Evolutionary conservation across 805 yeast genomes (phyloP), one percentile per base, ranked within the genome.

Genomic region (Saturnispora dispora): DNA sequence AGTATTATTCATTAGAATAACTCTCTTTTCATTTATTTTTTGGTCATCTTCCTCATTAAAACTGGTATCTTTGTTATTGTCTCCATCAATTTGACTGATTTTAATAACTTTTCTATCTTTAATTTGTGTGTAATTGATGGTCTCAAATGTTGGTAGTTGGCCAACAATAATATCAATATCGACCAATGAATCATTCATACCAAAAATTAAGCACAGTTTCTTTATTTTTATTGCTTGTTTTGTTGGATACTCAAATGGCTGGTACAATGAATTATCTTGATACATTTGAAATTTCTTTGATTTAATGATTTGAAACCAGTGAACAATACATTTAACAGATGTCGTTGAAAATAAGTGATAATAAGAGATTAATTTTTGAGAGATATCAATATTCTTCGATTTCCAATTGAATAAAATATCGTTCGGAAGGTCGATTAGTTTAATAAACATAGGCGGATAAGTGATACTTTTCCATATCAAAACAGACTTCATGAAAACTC

Each of bases 291-390:
- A 90, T 46, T 78, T 75, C 45, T 78, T 79, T 6, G 85, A 74
- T 48, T 83, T 74, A 55, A 91, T 86, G 49, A 91, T 90, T 67
- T 88, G 96, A 61, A 88, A 88, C 96, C 96, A 88, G 67, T 88
- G 96, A n/a, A 89, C 97, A 44, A 88, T 89, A 9, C 86, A 79
- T 66, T 90, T 91, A 25, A 90, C 98, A 2, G 90, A 81, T 0
- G 98, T 88, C 22, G 95, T 85, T 2, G 96, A 86, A 68, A 90
- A 91, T 50, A 91, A 71, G 64, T 93, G 97, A 17, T 88, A 80
- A 66, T 88, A 91, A 15, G 87, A 77, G n/a, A 86, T 75, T 46
- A 81, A 69, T 63, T 90, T 91, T 66, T 90, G 96, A 40, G 79
- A 68, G 53, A 76, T 72, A 33, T 80, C 69, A 57, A 93, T 91